Conservation (phyloP, 257 asterid species). For the Henckelia pumila region DNA sequence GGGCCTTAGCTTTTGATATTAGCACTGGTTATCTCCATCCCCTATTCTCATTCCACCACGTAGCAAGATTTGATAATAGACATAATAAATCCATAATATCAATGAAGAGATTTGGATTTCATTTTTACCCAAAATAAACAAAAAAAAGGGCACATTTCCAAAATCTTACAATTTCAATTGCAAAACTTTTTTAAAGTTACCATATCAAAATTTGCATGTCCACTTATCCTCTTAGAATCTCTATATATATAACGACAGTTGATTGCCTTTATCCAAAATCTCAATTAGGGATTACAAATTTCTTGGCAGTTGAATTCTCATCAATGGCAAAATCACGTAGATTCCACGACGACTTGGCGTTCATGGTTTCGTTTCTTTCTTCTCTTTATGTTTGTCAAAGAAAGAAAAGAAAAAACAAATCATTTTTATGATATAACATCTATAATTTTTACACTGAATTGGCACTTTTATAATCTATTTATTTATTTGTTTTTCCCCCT, state of each 20-base stretch:
- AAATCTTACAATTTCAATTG: neutral
- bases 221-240: neutral
- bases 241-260: too few relatives aligned
- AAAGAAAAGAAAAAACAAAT: too few relatives aligned
- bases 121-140: neutral
- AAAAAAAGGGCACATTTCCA: neutral
- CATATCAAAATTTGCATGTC: neutral
- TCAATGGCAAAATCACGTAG: neutral
- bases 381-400: neutral
- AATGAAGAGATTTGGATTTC: neutral
- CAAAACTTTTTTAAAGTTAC: neutral
- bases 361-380: conserved; percentile 3
- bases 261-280: neutral
- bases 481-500: neutral
- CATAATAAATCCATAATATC: too few relatives aligned
- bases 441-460: neutral
- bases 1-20: too few relatives aligned
- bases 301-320: neutral
- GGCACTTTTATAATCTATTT: neutral
- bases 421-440: neutral
- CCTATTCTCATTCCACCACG: too few relatives aligned
- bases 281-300: neutral
- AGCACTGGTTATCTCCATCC: too few relatives aligned
- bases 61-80: neutral
- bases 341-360: conserved; percentile 8